These are phyloP conservation scores for Pezicula radicicola DNA, from an alignment of 2,329 filamentous ascomycete species.

Conservation along the genomic window DNA sequence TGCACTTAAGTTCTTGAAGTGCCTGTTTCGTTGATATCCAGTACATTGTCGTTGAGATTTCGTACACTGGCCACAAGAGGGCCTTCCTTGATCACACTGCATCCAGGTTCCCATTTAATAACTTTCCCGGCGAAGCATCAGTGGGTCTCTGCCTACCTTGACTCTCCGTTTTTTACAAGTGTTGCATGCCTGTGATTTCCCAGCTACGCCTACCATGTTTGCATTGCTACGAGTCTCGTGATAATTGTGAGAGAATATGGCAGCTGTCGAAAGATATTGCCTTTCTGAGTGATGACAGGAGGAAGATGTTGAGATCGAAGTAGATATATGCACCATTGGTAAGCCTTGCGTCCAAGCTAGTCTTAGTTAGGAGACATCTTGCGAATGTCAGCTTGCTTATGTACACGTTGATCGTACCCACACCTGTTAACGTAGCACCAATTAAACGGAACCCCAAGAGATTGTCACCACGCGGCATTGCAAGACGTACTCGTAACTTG, in stretches of 20 bases:
- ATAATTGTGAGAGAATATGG: conserved; percentile 7
- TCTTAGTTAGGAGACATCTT: conserved; percentile 8
- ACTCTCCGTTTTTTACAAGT: conserved; percentile 8
- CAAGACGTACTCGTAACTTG: conserved; percentile 5
- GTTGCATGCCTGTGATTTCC: conserved; percentile 9
- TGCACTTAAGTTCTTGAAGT: conserved; percentile 12
- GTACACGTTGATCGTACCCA: conserved; percentile 4
- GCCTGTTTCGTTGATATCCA: conserved; percentile 10
- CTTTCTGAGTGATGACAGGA: conserved; percentile 8
- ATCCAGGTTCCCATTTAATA: conserved; percentile 5
- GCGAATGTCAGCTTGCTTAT: conserved; percentile 6
- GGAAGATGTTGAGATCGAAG: conserved; percentile 8
- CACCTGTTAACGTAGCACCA: conserved; percentile 3
- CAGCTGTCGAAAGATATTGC: conserved; percentile 6
- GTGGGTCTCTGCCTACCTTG: conserved; percentile 8
- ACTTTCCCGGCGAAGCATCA: conserved; percentile 6
- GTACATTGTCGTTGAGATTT: conserved; percentile 8
- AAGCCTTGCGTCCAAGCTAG: conserved; percentile 4
- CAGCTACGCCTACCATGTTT: conserved; percentile 9
- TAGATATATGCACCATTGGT: conserved; percentile 6
- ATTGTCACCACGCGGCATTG: neutral
- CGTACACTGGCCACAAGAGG: conserved; percentile 10
- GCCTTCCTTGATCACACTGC: conserved; percentile 8
- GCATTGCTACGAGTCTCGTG: conserved; percentile 1
- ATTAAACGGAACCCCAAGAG: neutral